Evolutionary conservation across 2,329 filamentous ascomycete genomes (phyloP).

Genomic region (Aureobasidium sp.): DNA sequence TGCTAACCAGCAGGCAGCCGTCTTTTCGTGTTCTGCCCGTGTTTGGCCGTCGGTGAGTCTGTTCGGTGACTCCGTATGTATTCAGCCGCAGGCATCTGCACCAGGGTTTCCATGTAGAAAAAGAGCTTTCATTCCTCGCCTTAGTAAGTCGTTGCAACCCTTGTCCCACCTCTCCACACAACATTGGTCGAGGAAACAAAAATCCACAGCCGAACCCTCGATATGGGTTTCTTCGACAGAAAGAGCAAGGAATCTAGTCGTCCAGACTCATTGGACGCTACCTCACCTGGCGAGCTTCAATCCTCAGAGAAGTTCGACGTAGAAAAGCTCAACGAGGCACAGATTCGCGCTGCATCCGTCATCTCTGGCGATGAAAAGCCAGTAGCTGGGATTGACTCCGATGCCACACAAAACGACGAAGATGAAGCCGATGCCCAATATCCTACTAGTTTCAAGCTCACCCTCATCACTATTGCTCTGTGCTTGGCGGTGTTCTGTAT

Average conservation of each 20-base stretch:
- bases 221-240: slow-evolving; percentile 7
- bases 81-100: not conserved
- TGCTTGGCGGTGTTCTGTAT: slow-evolving; percentile 29
- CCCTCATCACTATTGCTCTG: slow-evolving; percentile 28
- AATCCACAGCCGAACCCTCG: not conserved
- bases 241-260: not conserved
- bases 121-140: slow-evolving; percentile 4
- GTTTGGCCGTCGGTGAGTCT: slow-evolving; percentile 7
- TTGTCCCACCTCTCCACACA: not conserved
- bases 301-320: not conserved
- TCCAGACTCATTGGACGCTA: not conserved
- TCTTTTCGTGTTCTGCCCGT: not conserved
- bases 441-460: slow-evolving; percentile 25
- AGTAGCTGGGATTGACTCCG: not conserved
- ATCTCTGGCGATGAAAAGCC: slow-evolving; percentile 1
- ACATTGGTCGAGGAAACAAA: not conserved
- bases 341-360: not conserved
- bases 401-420: not conserved
- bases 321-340: slow-evolving; percentile 1
- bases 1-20: slow-evolving; percentile 1
- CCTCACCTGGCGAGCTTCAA: not conserved
- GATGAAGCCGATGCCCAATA: slow-evolving; percentile 26
- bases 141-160: not conserved
- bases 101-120: not conserved
- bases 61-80: not conserved